Base-by-base conservation (phyloP, 305 asterid genomes). In the Fraxinus latifolia region DNA sequence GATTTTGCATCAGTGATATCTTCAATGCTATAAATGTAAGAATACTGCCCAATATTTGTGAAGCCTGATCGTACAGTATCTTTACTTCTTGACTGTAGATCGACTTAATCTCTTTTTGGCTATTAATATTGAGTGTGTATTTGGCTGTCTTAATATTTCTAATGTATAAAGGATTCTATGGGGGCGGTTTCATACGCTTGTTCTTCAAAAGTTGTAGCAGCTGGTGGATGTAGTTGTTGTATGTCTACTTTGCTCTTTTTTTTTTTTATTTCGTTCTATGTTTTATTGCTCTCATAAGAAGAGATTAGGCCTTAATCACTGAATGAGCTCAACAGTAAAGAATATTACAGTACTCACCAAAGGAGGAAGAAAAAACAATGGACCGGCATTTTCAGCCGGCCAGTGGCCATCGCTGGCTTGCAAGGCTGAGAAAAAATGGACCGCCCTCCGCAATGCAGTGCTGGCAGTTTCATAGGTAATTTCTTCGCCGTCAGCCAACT, bases 381-480 rank as follows among this genome's bases (percentile, higher is more conserved):
- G 97, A 15, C 99, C 98, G 0, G 97, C 95, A 67, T 91, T 95
- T 90, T 92, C 98, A 0, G 97, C 97, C 0, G 99, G 97, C 98
- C 99, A 95, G 73, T 95, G 98, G 27, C 99, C 99, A 62, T 95
- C 99, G 42, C 79, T 85, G n/a, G 97, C 98, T 86, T 95, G 99
- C 89, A 93, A 85, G 50, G 99, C 97, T 1, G 97, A 90, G 73
- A 90, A 93, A 88, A 95, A 93, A 37, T 85, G 84, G 32, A 92
- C 94, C 0, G 95, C 94, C 55, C 99, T 89, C 23, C 87, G 89
- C 84, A 93, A 82, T 1, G 97, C 74, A 78, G 84, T 15, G 42
- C 94, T 90, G 60, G 97, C 94, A 29, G 84, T 77, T 80, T 91
- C 95, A 33, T 89, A 82, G 36, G 88, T 91, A 74, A 95, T 87